Evolutionary conservation across 2,329 filamentous ascomycete genomes (phyloP).

Genomic region (Talaromyces verruculosus): DNA sequence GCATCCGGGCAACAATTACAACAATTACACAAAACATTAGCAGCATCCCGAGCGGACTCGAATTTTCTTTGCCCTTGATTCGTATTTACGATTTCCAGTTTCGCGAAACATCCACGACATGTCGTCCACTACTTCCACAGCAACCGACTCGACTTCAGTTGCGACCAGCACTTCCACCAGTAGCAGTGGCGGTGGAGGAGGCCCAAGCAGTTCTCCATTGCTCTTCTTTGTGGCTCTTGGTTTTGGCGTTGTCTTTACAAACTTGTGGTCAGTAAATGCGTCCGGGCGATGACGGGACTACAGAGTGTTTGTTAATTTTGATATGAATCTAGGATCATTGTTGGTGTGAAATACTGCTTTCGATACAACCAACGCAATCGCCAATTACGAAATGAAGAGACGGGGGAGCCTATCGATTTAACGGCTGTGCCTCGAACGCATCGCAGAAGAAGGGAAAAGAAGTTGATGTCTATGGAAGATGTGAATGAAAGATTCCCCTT

Average conservation of each 20-base stretch:
- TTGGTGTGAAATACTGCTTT: slow-evolving; percentile 99
- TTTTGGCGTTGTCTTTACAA: slow-evolving; percentile 97
- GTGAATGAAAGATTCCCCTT: slow-evolving; percentile 97
- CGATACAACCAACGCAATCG: slow-evolving; percentile 94
- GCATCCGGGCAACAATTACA: slow-evolving; percentile 2
- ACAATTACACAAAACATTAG: not conserved
- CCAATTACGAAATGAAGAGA: slow-evolving; percentile 70
- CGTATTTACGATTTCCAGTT: not conserved
- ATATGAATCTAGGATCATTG: slow-evolving; percentile 76
- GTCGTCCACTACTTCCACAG: slow-evolving; percentile 15
- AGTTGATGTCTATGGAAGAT: slow-evolving; percentile 98
- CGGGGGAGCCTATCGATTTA: slow-evolving; percentile 85
- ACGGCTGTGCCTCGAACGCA: slow-evolving; percentile 82
- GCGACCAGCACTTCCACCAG: slow-evolving; percentile 30
- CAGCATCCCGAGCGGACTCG: not conserved
- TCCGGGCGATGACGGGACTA: not conserved
- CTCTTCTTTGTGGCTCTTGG: slow-evolving; percentile 94
- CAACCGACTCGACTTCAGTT: slow-evolving; percentile 30
- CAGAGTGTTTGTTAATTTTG: not conserved
- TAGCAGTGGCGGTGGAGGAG: slow-evolving; percentile 28
- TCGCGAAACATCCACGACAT: not conserved
- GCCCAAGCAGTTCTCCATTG: slow-evolving; percentile 69
- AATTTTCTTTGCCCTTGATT: not conserved
- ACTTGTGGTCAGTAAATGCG: slow-evolving; percentile 76
- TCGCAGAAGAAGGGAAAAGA: slow-evolving; percentile 89